Evolutionary conservation across 768 basidiomycete species (phyloP), one percentile per base, ranked within the genome.

Genomic region (Tylopilus sp.): DNA sequence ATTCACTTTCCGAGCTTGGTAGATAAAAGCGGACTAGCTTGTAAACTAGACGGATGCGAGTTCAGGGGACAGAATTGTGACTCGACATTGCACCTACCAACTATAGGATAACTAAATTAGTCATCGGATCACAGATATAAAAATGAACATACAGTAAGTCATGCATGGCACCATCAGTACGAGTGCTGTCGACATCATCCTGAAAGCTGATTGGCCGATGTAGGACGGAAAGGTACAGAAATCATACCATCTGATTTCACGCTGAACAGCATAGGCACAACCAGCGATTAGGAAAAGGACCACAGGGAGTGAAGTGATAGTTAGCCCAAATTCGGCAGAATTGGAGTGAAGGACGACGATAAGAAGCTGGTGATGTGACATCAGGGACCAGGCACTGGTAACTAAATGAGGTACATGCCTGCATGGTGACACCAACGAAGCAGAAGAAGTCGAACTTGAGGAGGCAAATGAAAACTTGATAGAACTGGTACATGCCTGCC

Each of bases 391-490:
- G n/a, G 39, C 20, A n/a, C 40, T 13, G 51, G 23, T 4, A n/a
- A 33, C 22, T 10, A 28, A 6, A 44, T 1, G 23, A 15, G 23
- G 15, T 26, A 28, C 69, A 44, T 45, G 81, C 90, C 81, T 93
- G 91, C 79, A 91, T 91, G 3, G 90, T 91, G 22, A 92, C 85
- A n/a, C 86, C 91, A 20, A 79, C 77, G 64, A 93, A 92, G 67
- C 80, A 82, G 73, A 93, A 93, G 69, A 91, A 93, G 68, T 93
- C 90, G 66, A 93, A 91, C 66, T 91, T 93, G 59, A 93, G 79
- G 47, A 93, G 77, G 62, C 88, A 91, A 41, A 93, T 82, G 77
- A 91, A 80, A 60, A 93, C 81, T 71, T 93, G 87, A 62, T 93
- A 93, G 70, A 75, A 90, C 60, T 86, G 87, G 66, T 90, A 92